phyloP scores from a whole-genome alignment of 345 rosid species.

The Populus pruinosa region DNA sequence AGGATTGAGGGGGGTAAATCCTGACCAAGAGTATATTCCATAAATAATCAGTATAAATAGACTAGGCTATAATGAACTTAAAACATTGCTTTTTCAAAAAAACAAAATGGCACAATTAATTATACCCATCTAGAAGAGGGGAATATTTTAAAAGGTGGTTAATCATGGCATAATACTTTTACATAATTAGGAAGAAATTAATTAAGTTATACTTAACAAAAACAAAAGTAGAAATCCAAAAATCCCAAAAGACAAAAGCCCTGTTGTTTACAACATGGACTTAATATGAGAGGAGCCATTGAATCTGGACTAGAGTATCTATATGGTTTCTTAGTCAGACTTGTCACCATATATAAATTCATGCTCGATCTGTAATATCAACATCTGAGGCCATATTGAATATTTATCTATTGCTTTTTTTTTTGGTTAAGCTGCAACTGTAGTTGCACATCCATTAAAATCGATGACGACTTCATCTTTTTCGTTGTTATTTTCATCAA shows the following conservation, averaged over 20 bases:
- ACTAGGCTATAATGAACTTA: neutral
- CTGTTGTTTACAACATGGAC: slow-evolving; percentile 17
- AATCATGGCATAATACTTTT: neutral
- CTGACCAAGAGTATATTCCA: too few relatives aligned
- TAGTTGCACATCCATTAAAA: slow-evolving; percentile 11
- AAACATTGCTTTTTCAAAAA: neutral
- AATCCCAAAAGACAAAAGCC: slow-evolving; percentile 7
- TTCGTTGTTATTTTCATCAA: neutral
- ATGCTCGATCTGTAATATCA: neutral
- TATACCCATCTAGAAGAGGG: slow-evolving; percentile 6
- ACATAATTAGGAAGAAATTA: neutral
- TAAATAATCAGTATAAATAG: neutral
- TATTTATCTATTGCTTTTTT: neutral
- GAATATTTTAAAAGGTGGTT: neutral
- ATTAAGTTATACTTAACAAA: neutral
- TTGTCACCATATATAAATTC: neutral
- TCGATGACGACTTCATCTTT: slow-evolving; percentile 1
- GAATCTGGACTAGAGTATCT: slow-evolving; percentile 36
- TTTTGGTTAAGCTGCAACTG: neutral
- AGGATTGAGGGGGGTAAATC: neutral
- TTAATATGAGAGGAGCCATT: slow-evolving; percentile 30
- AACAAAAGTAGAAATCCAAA: neutral
- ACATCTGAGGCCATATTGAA: neutral
- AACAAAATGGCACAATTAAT: neutral
- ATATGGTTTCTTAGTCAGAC: slow-evolving; percentile 8